Percentiles rank a stretch among this genome's conserved stretches.
These are phyloP conservation scores for Umbelopsis ramanniana DNA, from an alignment of 192 early-diverging fungal species.

Conservation along the genomic window DNA sequence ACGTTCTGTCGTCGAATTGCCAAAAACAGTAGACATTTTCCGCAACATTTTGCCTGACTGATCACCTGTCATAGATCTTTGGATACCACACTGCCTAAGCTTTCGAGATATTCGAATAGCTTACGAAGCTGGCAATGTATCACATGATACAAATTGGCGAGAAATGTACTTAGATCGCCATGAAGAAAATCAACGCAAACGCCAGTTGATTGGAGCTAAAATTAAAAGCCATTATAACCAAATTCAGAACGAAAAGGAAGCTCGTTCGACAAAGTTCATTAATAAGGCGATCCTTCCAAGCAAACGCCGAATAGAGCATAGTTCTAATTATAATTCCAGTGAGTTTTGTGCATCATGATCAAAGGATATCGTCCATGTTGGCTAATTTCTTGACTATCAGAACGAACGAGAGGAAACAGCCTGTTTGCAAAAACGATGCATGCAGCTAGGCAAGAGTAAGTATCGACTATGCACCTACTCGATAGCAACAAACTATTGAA, in stretches of 20 bases:
- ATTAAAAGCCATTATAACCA: slow-evolving; percentile 32
- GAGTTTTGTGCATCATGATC: background rate
- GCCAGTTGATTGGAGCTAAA: slow-evolving; percentile 22
- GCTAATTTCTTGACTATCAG: background rate
- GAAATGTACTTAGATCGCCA: slow-evolving; percentile 20
- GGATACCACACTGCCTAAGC: slow-evolving; percentile 11
- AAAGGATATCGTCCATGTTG: background rate
- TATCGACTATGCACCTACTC: background rate
- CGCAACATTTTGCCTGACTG: too few relatives aligned
- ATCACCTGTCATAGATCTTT: slow-evolving; percentile 13
- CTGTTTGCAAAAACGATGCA: slow-evolving; percentile 13
- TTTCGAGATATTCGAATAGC: slow-evolving; percentile 18
- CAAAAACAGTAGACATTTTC: too few relatives aligned
- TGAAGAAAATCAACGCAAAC: slow-evolving; percentile 21
- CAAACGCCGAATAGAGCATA: background rate
- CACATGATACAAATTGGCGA: slow-evolving; percentile 9
- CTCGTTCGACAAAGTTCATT: slow-evolving; percentile 28
- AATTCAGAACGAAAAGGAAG: slow-evolving; percentile 28
- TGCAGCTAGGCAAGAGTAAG: slow-evolving; percentile 16
- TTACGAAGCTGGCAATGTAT: background rate
- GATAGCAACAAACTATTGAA: background rate
- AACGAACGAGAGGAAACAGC: background rate
- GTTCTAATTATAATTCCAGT: background rate
- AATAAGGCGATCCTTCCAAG: background rate
- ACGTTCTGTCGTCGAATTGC: too few relatives aligned